Percentiles rank a stretch among this genome's conserved stretches.
Evolutionary conservation across 352 stramenopile species (phyloP).

Genomic region (Phytophthora tentaculata): DNA sequence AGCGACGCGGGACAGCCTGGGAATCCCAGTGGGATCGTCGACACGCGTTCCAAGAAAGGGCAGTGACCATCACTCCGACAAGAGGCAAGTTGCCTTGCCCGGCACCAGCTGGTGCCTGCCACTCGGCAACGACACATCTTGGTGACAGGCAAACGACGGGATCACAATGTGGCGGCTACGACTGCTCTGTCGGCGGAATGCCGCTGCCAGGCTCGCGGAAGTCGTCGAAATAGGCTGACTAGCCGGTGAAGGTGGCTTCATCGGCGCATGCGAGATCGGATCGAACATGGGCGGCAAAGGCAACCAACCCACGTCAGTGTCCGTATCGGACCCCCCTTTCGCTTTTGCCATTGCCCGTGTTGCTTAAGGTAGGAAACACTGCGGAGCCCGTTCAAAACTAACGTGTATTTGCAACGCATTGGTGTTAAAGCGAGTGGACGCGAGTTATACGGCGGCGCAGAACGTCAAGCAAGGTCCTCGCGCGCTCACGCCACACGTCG

Average conservation of each 20-base stretch:
- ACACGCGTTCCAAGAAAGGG: conserved; percentile 34
- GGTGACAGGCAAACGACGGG: conserved; percentile 20
- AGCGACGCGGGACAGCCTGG: conserved; percentile 40
- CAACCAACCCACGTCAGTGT: conserved; percentile 6
- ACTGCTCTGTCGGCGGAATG: conserved; percentile 20
- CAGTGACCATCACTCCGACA: conserved; percentile 44
- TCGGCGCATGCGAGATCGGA: conserved; percentile 3
- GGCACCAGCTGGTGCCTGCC: conserved; percentile 5
- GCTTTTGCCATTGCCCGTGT: conserved; percentile 17
- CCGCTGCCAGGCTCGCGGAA: conserved; percentile 14
- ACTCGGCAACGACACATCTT: conserved; percentile 36
- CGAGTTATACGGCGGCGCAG: conserved; percentile 16
- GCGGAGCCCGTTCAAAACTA: too few relatives aligned
- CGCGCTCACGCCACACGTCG: conserved; percentile 23
- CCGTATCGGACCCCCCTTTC: conserved; percentile 25
- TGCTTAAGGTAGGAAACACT: conserved; percentile 32
- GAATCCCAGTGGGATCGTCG: too few relatives aligned
- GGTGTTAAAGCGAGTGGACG: conserved; percentile 30
- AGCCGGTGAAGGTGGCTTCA: conserved; percentile 11
- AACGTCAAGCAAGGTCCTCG: conserved; percentile 14
- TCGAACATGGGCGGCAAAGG: conserved; percentile 5
- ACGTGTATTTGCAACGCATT: conserved; percentile 26
- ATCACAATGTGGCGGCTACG: conserved; percentile 21
- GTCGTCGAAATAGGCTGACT: conserved; percentile 18
- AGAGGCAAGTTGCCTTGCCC: conserved; percentile 12